Conservation (phyloP, 441 rosid genomes). For the Euphorbia corollata region DNA sequence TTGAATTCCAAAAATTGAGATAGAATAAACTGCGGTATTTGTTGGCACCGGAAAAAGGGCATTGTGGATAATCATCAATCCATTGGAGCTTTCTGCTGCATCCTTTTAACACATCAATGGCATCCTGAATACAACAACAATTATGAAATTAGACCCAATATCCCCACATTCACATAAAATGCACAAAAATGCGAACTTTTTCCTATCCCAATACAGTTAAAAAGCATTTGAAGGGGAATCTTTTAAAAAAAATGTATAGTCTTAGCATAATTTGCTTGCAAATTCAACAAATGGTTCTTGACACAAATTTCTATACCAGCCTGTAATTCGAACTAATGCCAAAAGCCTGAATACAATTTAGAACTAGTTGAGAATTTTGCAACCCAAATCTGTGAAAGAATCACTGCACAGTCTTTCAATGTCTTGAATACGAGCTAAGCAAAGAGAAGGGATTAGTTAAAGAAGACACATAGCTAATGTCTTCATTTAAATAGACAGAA, state of each 20-base stretch:
- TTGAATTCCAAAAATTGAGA: conserved; percentile 30
- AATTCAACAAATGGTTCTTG: conserved; percentile 5
- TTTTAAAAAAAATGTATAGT: neutral
- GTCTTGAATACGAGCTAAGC: conserved; percentile 28
- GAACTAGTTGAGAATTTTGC: conserved; percentile 10
- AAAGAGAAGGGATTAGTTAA: conserved; percentile 4
- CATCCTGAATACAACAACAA: conserved; percentile 7
- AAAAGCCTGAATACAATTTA: conserved; percentile 14
- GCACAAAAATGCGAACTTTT: neutral
- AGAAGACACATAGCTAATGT: conserved; percentile 18
- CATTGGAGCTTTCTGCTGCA: conserved; percentile 20
- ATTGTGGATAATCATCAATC: conserved; percentile 32
- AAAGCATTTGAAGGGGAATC: neutral
- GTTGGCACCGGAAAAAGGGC: conserved; percentile 43
- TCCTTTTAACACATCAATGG: conserved; percentile 16
- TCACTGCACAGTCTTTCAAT: conserved; percentile 17
- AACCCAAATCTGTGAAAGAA: conserved; percentile 20
- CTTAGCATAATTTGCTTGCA: too few relatives aligned
- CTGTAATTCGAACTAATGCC: conserved; percentile 16
- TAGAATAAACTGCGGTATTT: conserved; percentile 32
- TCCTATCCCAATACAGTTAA: neutral
- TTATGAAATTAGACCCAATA: neutral
- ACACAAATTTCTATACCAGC: conserved; percentile 20
- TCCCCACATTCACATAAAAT: neutral
- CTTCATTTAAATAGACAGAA: conserved; percentile 29